Base-by-base conservation (phyloP, 2,329 filamentous ascomycete genomes). In the Aspergillus terreus region DNA sequence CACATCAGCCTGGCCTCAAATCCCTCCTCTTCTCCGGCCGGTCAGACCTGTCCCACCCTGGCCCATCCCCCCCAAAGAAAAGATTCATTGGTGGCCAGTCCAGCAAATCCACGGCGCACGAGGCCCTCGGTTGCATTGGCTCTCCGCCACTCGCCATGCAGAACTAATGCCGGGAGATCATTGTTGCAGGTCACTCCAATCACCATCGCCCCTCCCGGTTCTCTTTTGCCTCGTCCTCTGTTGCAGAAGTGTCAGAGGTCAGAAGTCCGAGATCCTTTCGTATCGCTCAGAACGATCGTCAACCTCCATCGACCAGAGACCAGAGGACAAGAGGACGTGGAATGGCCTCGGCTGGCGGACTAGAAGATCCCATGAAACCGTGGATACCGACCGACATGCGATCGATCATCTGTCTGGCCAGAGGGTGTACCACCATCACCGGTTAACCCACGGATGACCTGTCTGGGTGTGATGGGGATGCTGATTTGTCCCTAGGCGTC, bases 61-160 rank as follows among this genome's bases (percentile, higher is more conserved):
- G 35, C 1, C 14, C 15, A 17, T 17, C 12, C 10, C 33, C 33
- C 10, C 33, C 33, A 9, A n/a, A n/a, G 7, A 30, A 11, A 30
- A 4, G 27, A 30, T 9, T 10, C 6, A 30, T 30, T 30, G 27
- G 25, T 27, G 25, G 25, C 25, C 25, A 6, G 25, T 27, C 25
- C 25, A 27, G 25, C 25, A 9, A 27, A 27, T 27, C 33, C n/a
- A 15, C 33, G 35, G 35, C 35, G 35, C 35, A 38, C 35, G 35
- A 38, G 35, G 35, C 35, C 35, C 35, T 38, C 35, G 6, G 35
- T 7, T 12, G 14, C 45, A 47, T 40, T 19, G n/a, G 21, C 14
- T 12, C 42, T 33, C 48, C 36, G 36, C 48, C 50, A 43, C 50
- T 50, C 49, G 41, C 50, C 54, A 59, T 59, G 57, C 55, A 58